These are phyloP conservation scores for Trametes gibbosa DNA, from an alignment of 768 basidiomycete species.

Conservation along the genomic window DNA sequence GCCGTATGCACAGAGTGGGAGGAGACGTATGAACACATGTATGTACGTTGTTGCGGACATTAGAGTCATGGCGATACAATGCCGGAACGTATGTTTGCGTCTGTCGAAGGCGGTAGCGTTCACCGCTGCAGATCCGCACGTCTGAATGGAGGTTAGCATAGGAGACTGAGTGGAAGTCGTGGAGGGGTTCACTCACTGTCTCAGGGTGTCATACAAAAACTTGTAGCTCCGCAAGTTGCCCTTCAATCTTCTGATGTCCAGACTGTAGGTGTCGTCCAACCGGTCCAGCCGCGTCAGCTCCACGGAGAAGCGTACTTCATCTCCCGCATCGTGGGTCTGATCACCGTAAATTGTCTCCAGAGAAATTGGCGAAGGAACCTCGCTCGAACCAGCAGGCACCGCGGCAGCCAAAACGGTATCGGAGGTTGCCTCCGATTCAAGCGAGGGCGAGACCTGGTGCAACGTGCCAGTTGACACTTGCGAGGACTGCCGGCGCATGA, in stretches of 20 bases:
- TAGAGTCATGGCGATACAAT: slow-evolving; percentile 5
- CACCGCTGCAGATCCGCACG: slow-evolving; percentile 30
- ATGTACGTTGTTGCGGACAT: slow-evolving; percentile 9
- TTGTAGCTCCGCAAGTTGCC: slow-evolving; percentile 93
- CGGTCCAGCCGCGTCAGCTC: slow-evolving; percentile 91
- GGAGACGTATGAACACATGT: slow-evolving; percentile 15
- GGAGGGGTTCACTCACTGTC: slow-evolving; percentile 58
- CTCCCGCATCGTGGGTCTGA: slow-evolving; percentile 75
- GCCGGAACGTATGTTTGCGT: neutral
- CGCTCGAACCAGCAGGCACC: slow-evolving; percentile 11
- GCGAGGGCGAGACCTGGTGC: slow-evolving; percentile 14
- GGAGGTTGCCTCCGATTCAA: slow-evolving; percentile 23
- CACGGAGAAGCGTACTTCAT: slow-evolving; percentile 95
- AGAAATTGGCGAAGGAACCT: slow-evolving; percentile 30
- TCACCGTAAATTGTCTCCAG: slow-evolving; percentile 77
- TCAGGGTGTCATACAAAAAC: slow-evolving; percentile 83
- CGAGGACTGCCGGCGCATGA: slow-evolving; percentile 89
- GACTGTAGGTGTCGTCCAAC: slow-evolving; percentile 84
- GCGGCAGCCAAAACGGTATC: slow-evolving; percentile 25
- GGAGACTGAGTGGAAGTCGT: too few species aligned
- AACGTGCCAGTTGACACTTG: slow-evolving; percentile 54
- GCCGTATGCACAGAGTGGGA: slow-evolving; percentile 11
- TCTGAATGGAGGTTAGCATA: slow-evolving; percentile 8
- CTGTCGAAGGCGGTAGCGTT: neutral
- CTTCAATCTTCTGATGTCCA: slow-evolving; percentile 90